A percentile compares a stretch with the other conserved stretches of the same genome.
These are phyloP conservation scores for Fusarium sp. DNA, from an alignment of 2,329 filamentous ascomycete genomes.

Conservation along the genomic window DNA sequence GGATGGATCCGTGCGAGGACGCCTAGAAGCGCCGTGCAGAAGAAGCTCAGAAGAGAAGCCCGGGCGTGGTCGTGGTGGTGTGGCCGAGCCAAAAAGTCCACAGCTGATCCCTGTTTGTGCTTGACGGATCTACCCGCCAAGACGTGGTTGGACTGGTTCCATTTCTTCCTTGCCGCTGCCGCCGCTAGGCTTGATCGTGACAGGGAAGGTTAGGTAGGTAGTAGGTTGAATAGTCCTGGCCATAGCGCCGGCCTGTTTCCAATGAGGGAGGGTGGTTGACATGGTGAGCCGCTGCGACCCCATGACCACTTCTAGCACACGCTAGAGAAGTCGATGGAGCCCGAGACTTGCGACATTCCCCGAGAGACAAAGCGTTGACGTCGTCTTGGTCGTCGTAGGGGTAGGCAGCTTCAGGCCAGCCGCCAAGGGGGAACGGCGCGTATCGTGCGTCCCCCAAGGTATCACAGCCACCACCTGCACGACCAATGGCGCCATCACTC, in stretches of 20 bases:
- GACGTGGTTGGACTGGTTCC: slow-evolving; percentile 30
- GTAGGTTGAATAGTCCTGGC: slow-evolving; percentile 1
- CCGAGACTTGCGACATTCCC: slow-evolving; percentile 23
- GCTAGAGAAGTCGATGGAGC: slow-evolving; percentile 22
- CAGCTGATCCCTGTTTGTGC: slow-evolving; percentile 32
- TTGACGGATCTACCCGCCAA: slow-evolving; percentile 43
- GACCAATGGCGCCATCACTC: slow-evolving; percentile 37
- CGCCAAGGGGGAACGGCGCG: slow-evolving; percentile 10
- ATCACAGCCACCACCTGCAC: slow-evolving; percentile 33
- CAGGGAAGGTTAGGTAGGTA: slow-evolving; percentile 2
- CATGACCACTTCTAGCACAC: slow-evolving; percentile 35
- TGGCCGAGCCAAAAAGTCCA: neutral
- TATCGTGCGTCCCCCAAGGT: slow-evolving; percentile 16
- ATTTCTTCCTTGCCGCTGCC: slow-evolving; percentile 7
- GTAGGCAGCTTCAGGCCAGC: neutral
- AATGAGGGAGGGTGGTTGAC: slow-evolving; percentile 15
- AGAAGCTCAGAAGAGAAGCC: neutral
- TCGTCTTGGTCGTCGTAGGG: neutral
- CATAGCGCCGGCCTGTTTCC: neutral
- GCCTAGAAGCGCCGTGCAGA: slow-evolving; percentile 30
- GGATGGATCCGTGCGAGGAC: slow-evolving; percentile 16
- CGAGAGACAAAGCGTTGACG: slow-evolving; percentile 13
- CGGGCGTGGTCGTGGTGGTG: neutral
- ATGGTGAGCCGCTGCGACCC: slow-evolving; percentile 35
- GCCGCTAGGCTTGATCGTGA: slow-evolving; percentile 28